These are phyloP conservation scores for Lumnitzera littorea DNA, from an alignment of 345 rosid species.

Conservation along the genomic window DNA sequence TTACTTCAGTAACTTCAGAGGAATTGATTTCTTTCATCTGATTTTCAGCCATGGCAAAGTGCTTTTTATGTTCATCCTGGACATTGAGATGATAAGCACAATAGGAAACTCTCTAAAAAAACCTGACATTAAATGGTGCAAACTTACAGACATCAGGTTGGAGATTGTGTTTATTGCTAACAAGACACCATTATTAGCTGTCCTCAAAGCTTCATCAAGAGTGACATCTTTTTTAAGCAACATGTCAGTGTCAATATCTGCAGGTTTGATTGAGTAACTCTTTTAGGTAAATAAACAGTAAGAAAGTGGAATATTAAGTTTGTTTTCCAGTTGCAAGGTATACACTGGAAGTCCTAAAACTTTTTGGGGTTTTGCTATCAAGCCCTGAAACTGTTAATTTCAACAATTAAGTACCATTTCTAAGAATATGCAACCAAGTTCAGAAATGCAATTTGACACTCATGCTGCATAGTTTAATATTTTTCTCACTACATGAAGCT, in stretches of 20 bases:
- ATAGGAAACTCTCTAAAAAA: neutral
- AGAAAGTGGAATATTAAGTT: too few species aligned
- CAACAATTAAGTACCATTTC: too few species aligned
- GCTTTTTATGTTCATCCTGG: conserved; percentile 53
- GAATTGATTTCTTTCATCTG: conserved; percentile 44
- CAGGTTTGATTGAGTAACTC: conserved; percentile 1
- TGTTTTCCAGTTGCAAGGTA: too few species aligned
- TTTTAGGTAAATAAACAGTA: neutral
- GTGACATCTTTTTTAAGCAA: conserved; percentile 81
- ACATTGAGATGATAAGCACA: conserved; percentile 12
- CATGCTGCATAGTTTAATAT: too few species aligned
- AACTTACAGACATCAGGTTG: conserved; percentile 57
- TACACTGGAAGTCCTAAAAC: too few species aligned
- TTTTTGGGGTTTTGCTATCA: too few species aligned
- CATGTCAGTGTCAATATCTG: conserved; percentile 80
- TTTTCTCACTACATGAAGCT: too few species aligned
- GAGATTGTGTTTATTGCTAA: conserved; percentile 64
- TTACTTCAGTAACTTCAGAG: conserved; percentile 54
- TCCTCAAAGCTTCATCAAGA: conserved; percentile 80
- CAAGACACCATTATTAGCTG: conserved; percentile 78
- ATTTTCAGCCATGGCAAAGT: conserved; percentile 31
- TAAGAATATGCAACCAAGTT: too few species aligned
- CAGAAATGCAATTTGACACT: too few species aligned
- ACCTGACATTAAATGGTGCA: neutral
- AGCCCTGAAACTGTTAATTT: too few species aligned